Conservation (phyloP, 768 basidiomycete species). For the Tricholomella constricta region DNA sequence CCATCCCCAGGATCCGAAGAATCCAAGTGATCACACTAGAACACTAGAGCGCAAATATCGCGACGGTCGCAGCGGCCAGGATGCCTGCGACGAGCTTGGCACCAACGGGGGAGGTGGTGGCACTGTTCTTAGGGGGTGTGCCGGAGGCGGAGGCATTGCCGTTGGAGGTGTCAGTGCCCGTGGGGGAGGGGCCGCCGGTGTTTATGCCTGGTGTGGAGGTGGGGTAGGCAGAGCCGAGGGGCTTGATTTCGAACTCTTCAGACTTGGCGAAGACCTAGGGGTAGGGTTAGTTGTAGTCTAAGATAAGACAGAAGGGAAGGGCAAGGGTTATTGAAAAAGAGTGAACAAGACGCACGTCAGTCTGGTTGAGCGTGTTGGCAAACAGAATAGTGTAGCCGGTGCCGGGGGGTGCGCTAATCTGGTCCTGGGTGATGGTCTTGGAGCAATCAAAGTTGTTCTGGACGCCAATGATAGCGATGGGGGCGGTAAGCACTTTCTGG, state of each 20-base stretch:
- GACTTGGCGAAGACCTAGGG: slow-evolving; percentile 58
- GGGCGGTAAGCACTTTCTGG: slow-evolving; percentile 36
- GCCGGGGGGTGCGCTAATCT: slow-evolving; percentile 42
- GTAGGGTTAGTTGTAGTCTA: not conserved
- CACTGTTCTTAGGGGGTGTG: too few species aligned
- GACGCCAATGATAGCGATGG: slow-evolving; percentile 50
- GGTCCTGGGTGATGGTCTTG: slow-evolving; percentile 47
- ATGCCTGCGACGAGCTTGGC: too few species aligned
- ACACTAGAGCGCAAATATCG: too few species aligned
- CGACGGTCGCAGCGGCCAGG: too few species aligned
- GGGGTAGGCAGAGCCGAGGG: slow-evolving; percentile 19
- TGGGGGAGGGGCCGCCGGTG: not conserved
- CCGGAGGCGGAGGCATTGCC: not conserved
- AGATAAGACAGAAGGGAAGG: not conserved
- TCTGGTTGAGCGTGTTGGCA: slow-evolving; percentile 49
- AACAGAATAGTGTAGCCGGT: slow-evolving; percentile 53
- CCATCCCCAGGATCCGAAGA: too few species aligned
- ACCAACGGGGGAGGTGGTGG: too few species aligned
- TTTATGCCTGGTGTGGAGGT: slow-evolving; percentile 8
- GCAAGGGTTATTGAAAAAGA: not conserved
- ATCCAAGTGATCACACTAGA: not conserved
- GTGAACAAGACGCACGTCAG: slow-evolving; percentile 47
- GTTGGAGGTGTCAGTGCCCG: not conserved
- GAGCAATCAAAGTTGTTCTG: slow-evolving; percentile 64
- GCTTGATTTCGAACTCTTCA: slow-evolving; percentile 53